phyloP scores from a whole-genome alignment of 2,329 filamentous ascomycete species.

The Ophiostoma sp. region DNA sequence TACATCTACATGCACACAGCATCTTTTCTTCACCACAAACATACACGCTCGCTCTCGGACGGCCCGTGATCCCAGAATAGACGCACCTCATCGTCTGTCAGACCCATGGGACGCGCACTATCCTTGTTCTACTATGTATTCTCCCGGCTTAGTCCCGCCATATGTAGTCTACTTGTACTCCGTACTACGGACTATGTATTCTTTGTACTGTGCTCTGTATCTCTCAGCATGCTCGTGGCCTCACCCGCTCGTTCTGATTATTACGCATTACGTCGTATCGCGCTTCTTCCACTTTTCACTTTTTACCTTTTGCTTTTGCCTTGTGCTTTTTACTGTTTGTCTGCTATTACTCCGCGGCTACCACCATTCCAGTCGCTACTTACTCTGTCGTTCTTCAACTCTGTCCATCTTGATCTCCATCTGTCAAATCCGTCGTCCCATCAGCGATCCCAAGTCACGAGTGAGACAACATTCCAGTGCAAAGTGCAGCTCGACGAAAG shows the following conservation, averaged over 20 bases:
- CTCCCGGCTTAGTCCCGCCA: too few relatives aligned
- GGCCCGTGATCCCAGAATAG: neutral
- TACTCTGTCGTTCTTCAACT: too few relatives aligned
- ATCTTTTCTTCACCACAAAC: neutral
- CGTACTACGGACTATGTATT: too few relatives aligned
- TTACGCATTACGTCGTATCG: conserved; percentile 15
- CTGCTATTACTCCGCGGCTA: neutral
- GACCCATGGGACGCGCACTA: neutral
- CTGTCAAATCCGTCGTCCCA: too few relatives aligned
- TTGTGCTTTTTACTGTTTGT: neutral
- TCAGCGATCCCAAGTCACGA: too few relatives aligned
- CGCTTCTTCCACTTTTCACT: too few relatives aligned
- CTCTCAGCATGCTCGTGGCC: neutral
- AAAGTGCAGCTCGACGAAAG: too few relatives aligned
- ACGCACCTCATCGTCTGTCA: neutral
- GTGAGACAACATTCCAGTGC: too few relatives aligned
- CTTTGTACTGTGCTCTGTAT: neutral
- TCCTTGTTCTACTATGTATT: neutral
- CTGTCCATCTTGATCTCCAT: too few relatives aligned
- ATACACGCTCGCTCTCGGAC: neutral
- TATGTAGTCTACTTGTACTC: too few relatives aligned
- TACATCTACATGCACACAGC: neutral
- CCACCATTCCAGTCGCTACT: too few relatives aligned
- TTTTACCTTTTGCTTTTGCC: neutral
- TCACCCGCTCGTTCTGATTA: conserved; percentile 21